Base-by-base conservation (phyloP, 2,329 filamentous ascomycete genomes). In the Raffaelea albimanens region DNA sequence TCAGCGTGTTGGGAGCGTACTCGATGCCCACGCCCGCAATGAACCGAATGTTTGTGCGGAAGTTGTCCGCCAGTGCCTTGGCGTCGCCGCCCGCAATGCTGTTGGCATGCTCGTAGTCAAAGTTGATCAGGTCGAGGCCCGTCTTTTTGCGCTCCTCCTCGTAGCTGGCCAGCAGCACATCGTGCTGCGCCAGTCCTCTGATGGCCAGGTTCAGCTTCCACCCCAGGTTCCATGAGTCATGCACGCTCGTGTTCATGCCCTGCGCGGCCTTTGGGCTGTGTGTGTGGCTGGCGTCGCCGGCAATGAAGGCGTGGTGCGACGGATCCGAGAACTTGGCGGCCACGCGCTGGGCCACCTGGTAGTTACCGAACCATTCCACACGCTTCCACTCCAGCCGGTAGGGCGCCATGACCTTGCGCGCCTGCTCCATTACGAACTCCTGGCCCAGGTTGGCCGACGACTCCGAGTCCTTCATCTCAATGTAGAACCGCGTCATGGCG, bases 311-410 rank as follows among this genome's bases (percentile, higher is more conserved):
- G 2, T 67, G 61, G 78, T 71, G 36, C 48, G 78, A 64, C 25
- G 76, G 68, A 55, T 83, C 77, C 51, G 77, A 74, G 64, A 88
- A 89, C 40, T 75, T 71, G 51, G 78, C 77, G 1, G 84, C 85
- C 19, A 87, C 74, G 13, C 85, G 76, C 65, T 85, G 82, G 5
- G 81, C 80, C 48, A 86, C 80, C 52, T 78, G 73, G 59, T 85
- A 87, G 36, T 78, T 77, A 40, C 82, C 83, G 66, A 86, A 87
- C 82, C 83, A 87, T 63, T 82, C 68, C 44, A 78, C 69, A 39
- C 73, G 71, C 52, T 68, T 71, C 76, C 77, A 82, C 38, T 71
- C 65, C 40, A 81, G 63, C 43, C 61, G 63, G 56, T 75, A 82
- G 1, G 78, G 78, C 5, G 68, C 67, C 63, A 82, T 72, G 45